These are phyloP conservation scores for Cercophora samala DNA, from an alignment of 495 filamentous ascomycete species.

Conservation along the genomic window DNA sequence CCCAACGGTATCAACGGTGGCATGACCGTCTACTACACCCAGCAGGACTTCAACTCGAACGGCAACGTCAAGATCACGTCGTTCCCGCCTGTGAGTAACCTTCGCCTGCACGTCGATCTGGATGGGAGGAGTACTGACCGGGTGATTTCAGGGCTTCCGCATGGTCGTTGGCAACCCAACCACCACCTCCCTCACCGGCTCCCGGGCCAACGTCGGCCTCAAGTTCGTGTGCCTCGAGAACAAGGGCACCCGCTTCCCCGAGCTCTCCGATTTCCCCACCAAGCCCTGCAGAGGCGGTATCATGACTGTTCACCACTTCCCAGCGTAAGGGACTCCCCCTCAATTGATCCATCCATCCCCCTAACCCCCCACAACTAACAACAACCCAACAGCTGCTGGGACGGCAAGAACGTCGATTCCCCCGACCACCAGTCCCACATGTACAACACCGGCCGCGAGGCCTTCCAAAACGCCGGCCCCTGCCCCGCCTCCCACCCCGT, in stretches of 20 bases:
- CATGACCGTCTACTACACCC: conserved; percentile 50
- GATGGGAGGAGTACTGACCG: conserved; percentile 5
- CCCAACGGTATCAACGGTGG: conserved; percentile 47
- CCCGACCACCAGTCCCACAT: conserved; percentile 56
- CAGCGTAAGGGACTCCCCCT: conserved; percentile 35
- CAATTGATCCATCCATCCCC: conserved; percentile 1
- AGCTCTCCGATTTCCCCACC: conserved; percentile 47
- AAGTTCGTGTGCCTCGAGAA: conserved; percentile 47
- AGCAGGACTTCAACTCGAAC: conserved; percentile 44
- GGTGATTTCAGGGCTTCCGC: conserved; percentile 46
- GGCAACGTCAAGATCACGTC: conserved; percentile 44
- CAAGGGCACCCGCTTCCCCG: conserved; percentile 41
- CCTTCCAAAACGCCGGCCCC: conserved; percentile 40
- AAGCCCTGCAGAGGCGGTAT: conserved; percentile 46
- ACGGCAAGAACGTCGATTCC: conserved; percentile 57
- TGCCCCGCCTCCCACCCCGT: conserved; percentile 53
- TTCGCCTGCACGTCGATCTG: not conserved
- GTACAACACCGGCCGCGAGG: conserved; percentile 44
- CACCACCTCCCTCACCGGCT: conserved; percentile 28
- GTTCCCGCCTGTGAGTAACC: conserved; percentile 43
- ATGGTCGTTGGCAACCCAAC: conserved; percentile 52
- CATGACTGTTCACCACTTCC: conserved; percentile 53
- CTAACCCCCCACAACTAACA: conserved; percentile 9
- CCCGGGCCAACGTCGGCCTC: conserved; percentile 40
- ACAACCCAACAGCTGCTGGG: conserved; percentile 46